Percentiles rank a stretch among this genome's conserved stretches.
These are phyloP conservation scores for Diaporthe amygdali DNA, from an alignment of 2,329 filamentous ascomycete species.

Conservation along the genomic window DNA sequence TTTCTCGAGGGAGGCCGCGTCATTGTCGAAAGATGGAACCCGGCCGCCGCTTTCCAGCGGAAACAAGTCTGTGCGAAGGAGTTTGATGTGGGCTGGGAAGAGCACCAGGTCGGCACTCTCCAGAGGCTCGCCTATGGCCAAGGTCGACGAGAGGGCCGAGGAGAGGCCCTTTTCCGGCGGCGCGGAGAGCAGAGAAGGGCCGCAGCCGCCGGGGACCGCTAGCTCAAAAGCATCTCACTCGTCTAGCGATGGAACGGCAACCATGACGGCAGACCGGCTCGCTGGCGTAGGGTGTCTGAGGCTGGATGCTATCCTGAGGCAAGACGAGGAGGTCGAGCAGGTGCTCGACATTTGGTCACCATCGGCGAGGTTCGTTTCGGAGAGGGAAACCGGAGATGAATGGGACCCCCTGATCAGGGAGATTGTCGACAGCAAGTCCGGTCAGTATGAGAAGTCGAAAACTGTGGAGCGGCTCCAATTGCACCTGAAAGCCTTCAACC, in stretches of 20 bases:
- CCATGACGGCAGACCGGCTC: slow-evolving; percentile 66
- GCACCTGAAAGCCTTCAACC: slow-evolving; percentile 77
- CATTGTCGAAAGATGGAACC: slow-evolving; percentile 45
- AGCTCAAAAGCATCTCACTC: slow-evolving; percentile 51
- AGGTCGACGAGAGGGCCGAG: slow-evolving; percentile 60
- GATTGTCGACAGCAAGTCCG: slow-evolving; percentile 75
- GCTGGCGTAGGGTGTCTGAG: slow-evolving; percentile 80
- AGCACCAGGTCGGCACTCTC: slow-evolving; percentile 59
- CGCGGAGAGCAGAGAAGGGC: slow-evolving; percentile 51
- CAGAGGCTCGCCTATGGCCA: slow-evolving; percentile 57
- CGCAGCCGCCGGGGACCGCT: slow-evolving; percentile 58
- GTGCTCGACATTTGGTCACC: slow-evolving; percentile 80
- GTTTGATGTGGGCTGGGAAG: slow-evolving; percentile 74
- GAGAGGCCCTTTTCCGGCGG: slow-evolving; percentile 39
- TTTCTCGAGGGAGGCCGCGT: slow-evolving; percentile 39
- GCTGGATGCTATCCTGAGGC: slow-evolving; percentile 76
- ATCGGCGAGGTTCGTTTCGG: slow-evolving; percentile 55
- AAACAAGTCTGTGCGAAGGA: slow-evolving; percentile 63
- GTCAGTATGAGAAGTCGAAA: slow-evolving; percentile 74
- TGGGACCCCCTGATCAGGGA: slow-evolving; percentile 78
- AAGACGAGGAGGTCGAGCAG: slow-evolving; percentile 75
- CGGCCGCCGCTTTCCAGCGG: slow-evolving; percentile 56
- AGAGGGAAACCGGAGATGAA: slow-evolving; percentile 65
- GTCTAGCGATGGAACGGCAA: slow-evolving; percentile 40
- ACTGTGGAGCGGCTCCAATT: slow-evolving; percentile 80